Conservation (phyloP, 2,329 filamentous ascomycete species). For the Talaromyces sp. region DNA sequence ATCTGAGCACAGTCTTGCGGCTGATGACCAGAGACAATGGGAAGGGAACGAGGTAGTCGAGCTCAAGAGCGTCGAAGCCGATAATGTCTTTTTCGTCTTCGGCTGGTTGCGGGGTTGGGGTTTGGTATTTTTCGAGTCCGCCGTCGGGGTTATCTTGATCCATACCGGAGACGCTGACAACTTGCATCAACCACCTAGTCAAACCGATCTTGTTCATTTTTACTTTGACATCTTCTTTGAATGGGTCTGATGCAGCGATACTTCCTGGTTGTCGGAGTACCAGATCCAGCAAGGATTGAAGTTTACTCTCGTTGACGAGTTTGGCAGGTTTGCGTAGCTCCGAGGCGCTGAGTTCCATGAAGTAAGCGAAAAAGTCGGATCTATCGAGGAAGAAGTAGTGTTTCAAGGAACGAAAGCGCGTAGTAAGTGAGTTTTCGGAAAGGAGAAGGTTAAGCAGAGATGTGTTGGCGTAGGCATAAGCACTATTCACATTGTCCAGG, state of each 20-base stretch:
- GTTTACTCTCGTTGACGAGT: slow-evolving; percentile 83
- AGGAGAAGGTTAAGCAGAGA: slow-evolving; percentile 86
- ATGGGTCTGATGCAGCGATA: slow-evolving; percentile 88
- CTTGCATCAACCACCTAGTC: slow-evolving; percentile 89
- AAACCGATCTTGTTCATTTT: slow-evolving; percentile 94
- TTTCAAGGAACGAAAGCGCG: slow-evolving; percentile 83
- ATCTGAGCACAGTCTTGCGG: slow-evolving; percentile 92
- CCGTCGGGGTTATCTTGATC: slow-evolving; percentile 71
- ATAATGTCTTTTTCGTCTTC: slow-evolving; percentile 77
- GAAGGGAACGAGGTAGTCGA: slow-evolving; percentile 93
- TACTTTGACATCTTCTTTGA: slow-evolving; percentile 97
- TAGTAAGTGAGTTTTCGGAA: slow-evolving; percentile 86
- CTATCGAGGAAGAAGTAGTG: slow-evolving; percentile 99
- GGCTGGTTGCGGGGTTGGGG: slow-evolving; percentile 63
- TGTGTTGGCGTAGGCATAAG: slow-evolving; percentile 92
- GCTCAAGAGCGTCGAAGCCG: slow-evolving; percentile 87
- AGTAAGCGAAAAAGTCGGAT: slow-evolving; percentile 97
- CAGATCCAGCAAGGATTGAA: slow-evolving; percentile 92
- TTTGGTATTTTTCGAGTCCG: slow-evolving; percentile 67
- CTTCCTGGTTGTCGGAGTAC: slow-evolving; percentile 95
- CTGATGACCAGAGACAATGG: slow-evolving; percentile 93
- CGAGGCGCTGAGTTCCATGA: slow-evolving; percentile 84
- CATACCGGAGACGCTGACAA: slow-evolving; percentile 93
- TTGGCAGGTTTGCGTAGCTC: slow-evolving; percentile 89
- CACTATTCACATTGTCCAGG: slow-evolving; percentile 90